Percentiles rank a stretch among this genome's conserved stretches.
phyloP scores from a whole-genome alignment of 78 protist genomes.

The Dictyostelium brefeldianum region DNA sequence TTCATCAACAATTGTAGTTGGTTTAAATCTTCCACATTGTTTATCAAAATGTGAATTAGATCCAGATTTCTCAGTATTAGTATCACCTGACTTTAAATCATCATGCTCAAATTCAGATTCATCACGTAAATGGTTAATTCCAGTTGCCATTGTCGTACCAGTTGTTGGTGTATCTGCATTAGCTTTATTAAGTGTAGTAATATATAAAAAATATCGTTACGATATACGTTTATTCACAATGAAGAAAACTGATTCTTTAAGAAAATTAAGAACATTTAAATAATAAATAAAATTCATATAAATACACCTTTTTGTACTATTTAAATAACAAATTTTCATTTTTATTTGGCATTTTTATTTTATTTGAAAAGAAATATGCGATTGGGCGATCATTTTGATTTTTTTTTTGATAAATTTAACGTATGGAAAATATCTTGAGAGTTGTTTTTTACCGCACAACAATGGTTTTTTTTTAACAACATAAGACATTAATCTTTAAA shows the following conservation, averaged over 20 bases:
- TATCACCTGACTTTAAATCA: neutral
- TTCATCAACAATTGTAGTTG: neutral
- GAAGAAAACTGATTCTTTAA: neutral
- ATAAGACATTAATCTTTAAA: no score
- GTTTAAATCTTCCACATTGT: constrained; percentile 4
- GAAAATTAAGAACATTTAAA: no score
- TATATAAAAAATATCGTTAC: neutral
- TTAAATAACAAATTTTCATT: no score
- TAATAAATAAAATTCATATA: no score
- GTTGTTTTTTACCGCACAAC: neutral
- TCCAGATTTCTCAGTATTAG: neutral
- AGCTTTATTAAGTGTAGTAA: neutral
- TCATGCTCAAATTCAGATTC: neutral
- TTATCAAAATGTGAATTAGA: neutral
- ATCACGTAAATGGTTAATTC: neutral
- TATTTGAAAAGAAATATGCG: neutral
- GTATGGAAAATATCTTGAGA: no score
- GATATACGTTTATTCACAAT: neutral
- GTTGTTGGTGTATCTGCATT: neutral
- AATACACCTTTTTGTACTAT: no score
- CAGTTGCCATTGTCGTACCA: neutral
- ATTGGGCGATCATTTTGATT: no score
- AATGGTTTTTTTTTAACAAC: neutral
- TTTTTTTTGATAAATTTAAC: no score
- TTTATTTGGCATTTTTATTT: no score